phyloP scores from a whole-genome alignment of 2,329 filamentous ascomycete species.

The Clarireedia monteithiana region DNA sequence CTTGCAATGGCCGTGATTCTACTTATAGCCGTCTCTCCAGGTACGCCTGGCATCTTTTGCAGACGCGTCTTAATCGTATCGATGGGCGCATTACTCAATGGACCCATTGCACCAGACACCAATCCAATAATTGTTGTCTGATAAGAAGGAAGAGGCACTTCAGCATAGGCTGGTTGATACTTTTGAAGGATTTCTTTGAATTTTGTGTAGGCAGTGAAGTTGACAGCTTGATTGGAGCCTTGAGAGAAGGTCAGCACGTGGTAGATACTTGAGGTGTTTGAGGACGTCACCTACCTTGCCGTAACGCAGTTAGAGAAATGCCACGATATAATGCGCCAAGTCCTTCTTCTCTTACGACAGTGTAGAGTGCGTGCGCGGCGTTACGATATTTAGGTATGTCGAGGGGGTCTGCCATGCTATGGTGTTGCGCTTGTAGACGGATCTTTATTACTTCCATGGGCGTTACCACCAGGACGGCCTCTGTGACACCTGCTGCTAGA shows the following conservation, averaged over 20 bases:
- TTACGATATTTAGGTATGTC: slow-evolving; percentile 97
- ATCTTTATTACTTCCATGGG: slow-evolving; percentile 99
- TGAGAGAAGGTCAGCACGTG: neutral
- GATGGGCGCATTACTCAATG: slow-evolving; percentile 92
- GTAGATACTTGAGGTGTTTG: neutral
- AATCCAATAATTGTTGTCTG: slow-evolving; percentile 86
- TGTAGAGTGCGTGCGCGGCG: slow-evolving; percentile 75
- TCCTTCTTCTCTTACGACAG: slow-evolving; percentile 87
- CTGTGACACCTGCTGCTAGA: slow-evolving; percentile 85
- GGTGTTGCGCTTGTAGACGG: slow-evolving; percentile 92
- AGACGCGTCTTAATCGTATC: slow-evolving; percentile 98
- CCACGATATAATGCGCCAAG: slow-evolving; percentile 82
- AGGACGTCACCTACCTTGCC: slow-evolving; percentile 58
- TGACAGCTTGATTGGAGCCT: slow-evolving; percentile 82
- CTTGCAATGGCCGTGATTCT: slow-evolving; percentile 71
- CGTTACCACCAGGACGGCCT: slow-evolving; percentile 92
- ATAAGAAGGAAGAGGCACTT: slow-evolving; percentile 66
- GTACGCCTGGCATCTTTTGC: slow-evolving; percentile 79
- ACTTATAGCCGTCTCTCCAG: slow-evolving; percentile 71
- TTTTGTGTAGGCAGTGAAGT: slow-evolving; percentile 96
- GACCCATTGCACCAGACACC: slow-evolving; percentile 89
- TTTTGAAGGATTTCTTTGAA: slow-evolving; percentile 73
- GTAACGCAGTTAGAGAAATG: slow-evolving; percentile 84
- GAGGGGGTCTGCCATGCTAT: slow-evolving; percentile 94
- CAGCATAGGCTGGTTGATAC: slow-evolving; percentile 61